Conservation (phyloP, 164 flowering plant species). For the Umbilicus rupestris region DNA sequence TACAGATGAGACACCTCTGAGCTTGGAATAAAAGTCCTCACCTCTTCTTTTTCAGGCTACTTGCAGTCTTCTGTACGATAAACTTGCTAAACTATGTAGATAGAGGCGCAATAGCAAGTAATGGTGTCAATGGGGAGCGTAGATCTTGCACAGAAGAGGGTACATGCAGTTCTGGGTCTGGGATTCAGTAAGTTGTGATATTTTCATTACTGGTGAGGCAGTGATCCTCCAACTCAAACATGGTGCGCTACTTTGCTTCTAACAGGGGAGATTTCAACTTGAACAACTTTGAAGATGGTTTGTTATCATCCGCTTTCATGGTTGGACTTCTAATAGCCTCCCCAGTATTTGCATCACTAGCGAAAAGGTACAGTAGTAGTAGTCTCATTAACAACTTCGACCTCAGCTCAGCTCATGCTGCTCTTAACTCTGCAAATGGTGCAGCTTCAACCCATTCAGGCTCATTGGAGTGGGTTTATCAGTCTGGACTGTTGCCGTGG, state of each 20-base stretch:
- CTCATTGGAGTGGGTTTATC: constrained; percentile 93
- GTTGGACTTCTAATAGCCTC: constrained; percentile 93
- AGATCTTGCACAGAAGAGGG: constrained; percentile 50
- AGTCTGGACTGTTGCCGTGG: constrained; percentile 76
- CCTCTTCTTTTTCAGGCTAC: constrained; percentile 50
- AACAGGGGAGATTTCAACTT: constrained; percentile 79
- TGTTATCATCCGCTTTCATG: constrained; percentile 96
- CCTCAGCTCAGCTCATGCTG: neutral
- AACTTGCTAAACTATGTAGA: constrained; percentile 84
- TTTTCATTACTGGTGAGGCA: neutral
- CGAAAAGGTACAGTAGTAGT: constrained; percentile 57
- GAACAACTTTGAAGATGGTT: constrained; percentile 83
- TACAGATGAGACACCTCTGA: too few species aligned
- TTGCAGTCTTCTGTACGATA: constrained; percentile 60
- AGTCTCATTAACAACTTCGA: neutral
- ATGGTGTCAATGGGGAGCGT: constrained; percentile 84
- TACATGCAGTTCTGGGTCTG: constrained; percentile 60
- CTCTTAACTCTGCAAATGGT: constrained; percentile 19
- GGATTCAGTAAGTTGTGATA: constrained; percentile 68
- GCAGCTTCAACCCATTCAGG: constrained; percentile 91
- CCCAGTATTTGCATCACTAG: constrained; percentile 85
- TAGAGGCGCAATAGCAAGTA: constrained; percentile 94
- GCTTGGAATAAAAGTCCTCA: too few species aligned
- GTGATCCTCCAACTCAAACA: neutral
- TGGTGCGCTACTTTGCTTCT: neutral